Base-by-base conservation (phyloP, 345 rosid genomes). In the Eutrema yunnanense region DNA sequence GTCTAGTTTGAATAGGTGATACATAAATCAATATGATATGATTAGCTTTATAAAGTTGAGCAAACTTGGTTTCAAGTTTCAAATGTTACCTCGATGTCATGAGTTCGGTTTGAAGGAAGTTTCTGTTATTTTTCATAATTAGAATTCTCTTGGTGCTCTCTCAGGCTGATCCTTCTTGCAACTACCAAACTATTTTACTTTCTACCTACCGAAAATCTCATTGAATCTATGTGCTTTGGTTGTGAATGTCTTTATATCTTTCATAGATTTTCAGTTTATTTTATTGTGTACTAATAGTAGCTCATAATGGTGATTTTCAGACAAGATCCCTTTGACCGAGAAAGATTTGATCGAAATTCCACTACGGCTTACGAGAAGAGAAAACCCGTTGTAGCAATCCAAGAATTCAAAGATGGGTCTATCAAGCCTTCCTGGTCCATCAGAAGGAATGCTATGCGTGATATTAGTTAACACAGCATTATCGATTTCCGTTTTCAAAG, bases 341-440 rank as follows among this genome's bases (percentile, higher is more conserved):
- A 36, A 27, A 68, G 3, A 71, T 64, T 63, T 61, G 58, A 41
- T 56, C 8, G 32, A 47, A 19, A 40, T 29, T 40, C n/a, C n/a
- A 3, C 29, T 48, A 5, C 54, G 30, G 54, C 32, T 26, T 19
- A 22, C 32, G 34, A 52, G 36, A 29, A 22, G 26, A 22, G 2
- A 22, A 22, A 22, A 22, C 26, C 26, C 26, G 5, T 30, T 32
- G 10, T 30, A 51, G 19, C 30, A 63, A 61, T 40, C 27, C 47
- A 49, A 62, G 62, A 60, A 22, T n/a, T n/a, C 6, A 72, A 79
- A 65, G 58, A 92, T 92, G 98, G 98, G 97, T 77, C 80, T 92
- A 46, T 85, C 96, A 22, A 87, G 90, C 53, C 95, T 90, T 44
- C 98, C 98, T 32, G 78, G 93, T 61, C 96, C 98, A 69, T 92